These are phyloP conservation scores for Raffaelea arxii DNA, from an alignment of 2,329 filamentous ascomycete genomes.

Conservation along the genomic window DNA sequence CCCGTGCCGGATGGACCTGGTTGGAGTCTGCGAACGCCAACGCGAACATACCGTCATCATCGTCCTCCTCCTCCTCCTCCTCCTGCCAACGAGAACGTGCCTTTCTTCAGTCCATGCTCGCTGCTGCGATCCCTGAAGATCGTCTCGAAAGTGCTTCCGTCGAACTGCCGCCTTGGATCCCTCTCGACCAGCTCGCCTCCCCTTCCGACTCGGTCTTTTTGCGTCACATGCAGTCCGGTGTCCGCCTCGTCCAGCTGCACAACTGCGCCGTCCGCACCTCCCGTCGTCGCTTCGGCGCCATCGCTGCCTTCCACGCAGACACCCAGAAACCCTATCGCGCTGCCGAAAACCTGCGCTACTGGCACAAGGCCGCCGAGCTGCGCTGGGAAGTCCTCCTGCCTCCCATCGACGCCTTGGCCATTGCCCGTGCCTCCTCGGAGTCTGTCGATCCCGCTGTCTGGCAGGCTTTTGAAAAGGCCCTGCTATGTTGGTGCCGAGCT, in stretches of 20 bases:
- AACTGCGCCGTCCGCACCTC: conserved; percentile 82
- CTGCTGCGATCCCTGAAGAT: conserved; percentile 17
- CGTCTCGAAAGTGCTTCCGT: conserved; percentile 18
- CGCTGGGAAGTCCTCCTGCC: conserved; percentile 76
- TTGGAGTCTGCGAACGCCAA: conserved; percentile 50
- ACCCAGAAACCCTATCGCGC: conserved; percentile 89
- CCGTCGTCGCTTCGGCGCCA: conserved; percentile 76
- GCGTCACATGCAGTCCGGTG: conserved; percentile 62
- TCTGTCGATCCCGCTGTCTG: conserved; percentile 55
- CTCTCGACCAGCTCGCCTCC: conserved; percentile 32
- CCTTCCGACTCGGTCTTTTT: conserved; percentile 45
- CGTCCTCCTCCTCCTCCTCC: no score
- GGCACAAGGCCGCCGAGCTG: conserved; percentile 91
- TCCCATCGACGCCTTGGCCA: conserved; percentile 72
- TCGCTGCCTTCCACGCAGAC: conserved; percentile 83
- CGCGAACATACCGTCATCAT: no score
- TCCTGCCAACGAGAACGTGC: conserved; percentile 73
- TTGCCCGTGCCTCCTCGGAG: conserved; percentile 73
- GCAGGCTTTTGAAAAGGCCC: conserved; percentile 72
- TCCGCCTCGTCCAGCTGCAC: conserved; percentile 76
- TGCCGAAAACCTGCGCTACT: conserved; percentile 89
- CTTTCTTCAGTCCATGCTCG: conserved; percentile 65
- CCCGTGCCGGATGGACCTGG: conserved; percentile 74
- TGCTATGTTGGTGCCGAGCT: conserved; percentile 72
- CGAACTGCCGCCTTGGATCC: conserved; percentile 58